These are phyloP conservation scores for Mallotus nudiflorus DNA, from an alignment of 345 rosid species.

Conservation along the genomic window DNA sequence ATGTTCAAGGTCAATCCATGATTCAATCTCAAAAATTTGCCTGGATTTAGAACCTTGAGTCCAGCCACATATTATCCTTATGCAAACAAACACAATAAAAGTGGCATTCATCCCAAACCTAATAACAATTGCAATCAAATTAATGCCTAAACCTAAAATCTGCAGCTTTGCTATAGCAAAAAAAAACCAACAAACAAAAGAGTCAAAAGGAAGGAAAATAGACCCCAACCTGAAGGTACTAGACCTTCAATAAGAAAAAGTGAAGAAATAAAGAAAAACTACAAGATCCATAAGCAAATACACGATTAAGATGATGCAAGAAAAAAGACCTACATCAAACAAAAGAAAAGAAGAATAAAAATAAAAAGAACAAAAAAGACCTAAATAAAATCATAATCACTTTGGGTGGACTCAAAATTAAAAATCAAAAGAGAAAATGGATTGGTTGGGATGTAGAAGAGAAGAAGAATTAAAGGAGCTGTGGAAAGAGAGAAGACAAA, in stretches of 20 bases:
- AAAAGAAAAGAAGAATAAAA: no score
- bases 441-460: no score
- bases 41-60: constrained; percentile 37
- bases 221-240: no score
- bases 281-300: constrained; percentile 1
- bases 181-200: not conserved
- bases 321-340: constrained; percentile 24
- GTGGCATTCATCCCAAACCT: constrained; percentile 66
- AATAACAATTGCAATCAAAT: constrained; percentile 52
- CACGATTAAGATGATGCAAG: not conserved
- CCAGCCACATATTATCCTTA: constrained; percentile 60
- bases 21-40: constrained; percentile 43
- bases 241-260: not conserved
- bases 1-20: constrained; percentile 60
- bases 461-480: no score
- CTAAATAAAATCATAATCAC: no score
- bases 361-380: no score
- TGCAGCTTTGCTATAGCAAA: constrained; percentile 15
- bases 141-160: constrained; percentile 49
- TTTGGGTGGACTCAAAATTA: no score
- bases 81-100: constrained; percentile 60
- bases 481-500: no score
- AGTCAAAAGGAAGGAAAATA: not conserved
- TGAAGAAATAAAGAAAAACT: not conserved
- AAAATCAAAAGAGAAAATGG: no score